Conservation (phyloP, 768 basidiomycete species). For the Tulasnella sp. region DNA sequence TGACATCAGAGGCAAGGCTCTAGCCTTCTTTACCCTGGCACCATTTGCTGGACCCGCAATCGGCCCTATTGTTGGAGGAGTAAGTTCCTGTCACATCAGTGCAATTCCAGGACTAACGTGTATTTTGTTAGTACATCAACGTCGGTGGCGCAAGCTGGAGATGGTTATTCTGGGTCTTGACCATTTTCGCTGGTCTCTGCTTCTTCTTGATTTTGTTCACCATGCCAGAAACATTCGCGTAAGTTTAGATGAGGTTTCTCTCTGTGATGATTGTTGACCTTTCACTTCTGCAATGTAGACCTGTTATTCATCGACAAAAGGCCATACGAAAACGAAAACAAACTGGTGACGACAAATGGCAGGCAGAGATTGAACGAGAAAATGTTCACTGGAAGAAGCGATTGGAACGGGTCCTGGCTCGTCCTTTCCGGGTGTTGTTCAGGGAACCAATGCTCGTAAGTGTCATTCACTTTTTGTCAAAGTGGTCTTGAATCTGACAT, state of each 20-base stretch:
- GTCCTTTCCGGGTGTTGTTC: constrained; percentile 17
- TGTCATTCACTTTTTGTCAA: no score
- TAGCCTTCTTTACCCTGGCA: constrained; percentile 17
- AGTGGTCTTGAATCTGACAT: not conserved
- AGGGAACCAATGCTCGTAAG: constrained; percentile 17
- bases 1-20: constrained; percentile 19
- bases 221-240: constrained; percentile 19
- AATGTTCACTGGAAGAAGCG: constrained; percentile 7
- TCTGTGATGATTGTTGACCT: not conserved
- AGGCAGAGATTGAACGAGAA: constrained; percentile 13
- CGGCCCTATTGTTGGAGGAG: constrained; percentile 21
- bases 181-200: constrained; percentile 19
- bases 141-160: constrained; percentile 19
- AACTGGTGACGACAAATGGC: constrained; percentile 15
- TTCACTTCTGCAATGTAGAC: constrained; percentile 20
- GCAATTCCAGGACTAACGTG: no score
- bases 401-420: constrained; percentile 4
- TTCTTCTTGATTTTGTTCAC: constrained; percentile 15
- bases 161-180: constrained; percentile 23
- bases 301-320: constrained; percentile 5
- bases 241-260: not conserved
- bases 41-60: constrained; percentile 22
- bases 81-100: no score
- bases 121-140: constrained; percentile 16
- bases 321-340: constrained; percentile 14